A percentile compares a stretch with the other conserved stretches of the same genome.
These are phyloP conservation scores for Lepidium campestre DNA, from an alignment of 441 rosid genomes.

Conservation along the genomic window DNA sequence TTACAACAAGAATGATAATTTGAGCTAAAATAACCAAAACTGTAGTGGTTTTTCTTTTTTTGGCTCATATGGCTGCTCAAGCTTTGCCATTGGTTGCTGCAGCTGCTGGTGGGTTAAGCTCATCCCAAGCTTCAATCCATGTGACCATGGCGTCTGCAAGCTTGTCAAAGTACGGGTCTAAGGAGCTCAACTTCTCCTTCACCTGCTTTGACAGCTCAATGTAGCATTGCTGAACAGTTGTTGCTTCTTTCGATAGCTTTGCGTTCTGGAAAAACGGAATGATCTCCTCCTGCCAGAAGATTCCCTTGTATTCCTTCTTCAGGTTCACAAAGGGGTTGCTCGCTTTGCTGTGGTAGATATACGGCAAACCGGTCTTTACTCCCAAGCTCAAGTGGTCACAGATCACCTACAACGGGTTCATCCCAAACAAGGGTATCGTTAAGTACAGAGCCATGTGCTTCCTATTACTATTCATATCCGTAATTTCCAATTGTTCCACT, in stretches of 20 bases:
- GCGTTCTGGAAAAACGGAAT: constrained; percentile 91
- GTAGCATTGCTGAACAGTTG: constrained; percentile 85
- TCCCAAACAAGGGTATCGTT: neutral
- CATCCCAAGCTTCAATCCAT: constrained; percentile 96
- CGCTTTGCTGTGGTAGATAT: constrained; percentile 93
- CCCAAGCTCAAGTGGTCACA: constrained; percentile 90
- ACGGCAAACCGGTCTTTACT: constrained; percentile 91
- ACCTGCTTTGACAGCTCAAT: constrained; percentile 74
- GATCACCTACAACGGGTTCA: constrained; percentile 48
- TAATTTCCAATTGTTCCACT: neutral
- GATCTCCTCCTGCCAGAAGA: constrained; percentile 98
- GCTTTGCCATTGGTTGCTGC: constrained; percentile 40
- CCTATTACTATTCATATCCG: neutral
- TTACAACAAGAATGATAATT: neutral
- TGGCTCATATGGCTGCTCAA: constrained; percentile 19
- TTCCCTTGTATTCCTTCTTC: constrained; percentile 86
- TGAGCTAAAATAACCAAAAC: constrained; percentile 25
- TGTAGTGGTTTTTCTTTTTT: neutral
- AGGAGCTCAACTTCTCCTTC: constrained; percentile 69
- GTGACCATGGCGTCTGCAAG: constrained; percentile 96
- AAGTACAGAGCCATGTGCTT: constrained; percentile 2
- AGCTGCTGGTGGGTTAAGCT: constrained; percentile 59
- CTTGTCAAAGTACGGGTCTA: constrained; percentile 85
- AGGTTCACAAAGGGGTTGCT: constrained; percentile 95
- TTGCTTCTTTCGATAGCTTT: constrained; percentile 69